phyloP scores from a whole-genome alignment of 2,329 filamentous ascomycete species.

The Pestalotiopsis sp. region DNA sequence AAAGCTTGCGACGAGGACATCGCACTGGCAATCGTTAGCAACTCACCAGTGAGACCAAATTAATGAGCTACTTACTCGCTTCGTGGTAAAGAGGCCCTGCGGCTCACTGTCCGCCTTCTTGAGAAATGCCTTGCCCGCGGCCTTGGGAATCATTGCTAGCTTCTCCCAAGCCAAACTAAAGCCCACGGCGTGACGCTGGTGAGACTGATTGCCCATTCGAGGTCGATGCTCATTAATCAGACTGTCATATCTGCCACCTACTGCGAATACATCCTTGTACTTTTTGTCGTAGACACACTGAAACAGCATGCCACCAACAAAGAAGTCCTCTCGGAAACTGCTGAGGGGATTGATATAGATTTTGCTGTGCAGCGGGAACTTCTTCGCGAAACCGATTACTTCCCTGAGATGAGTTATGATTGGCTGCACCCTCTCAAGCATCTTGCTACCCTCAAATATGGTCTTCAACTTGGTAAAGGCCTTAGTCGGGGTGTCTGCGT shows the following conservation, averaged over 20 bases:
- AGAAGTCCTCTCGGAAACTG: constrained; percentile 91
- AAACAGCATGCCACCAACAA: constrained; percentile 81
- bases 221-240: constrained; percentile 83
- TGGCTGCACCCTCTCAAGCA: constrained; percentile 72
- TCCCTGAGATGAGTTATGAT: constrained; percentile 79
- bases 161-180: constrained; percentile 90
- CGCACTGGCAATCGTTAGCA: constrained; percentile 56
- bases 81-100: constrained; percentile 58
- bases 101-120: constrained; percentile 69
- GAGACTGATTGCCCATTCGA: constrained; percentile 60
- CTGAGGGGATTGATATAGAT: constrained; percentile 83
- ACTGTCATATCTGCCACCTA: constrained; percentile 89
- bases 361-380: constrained; percentile 73
- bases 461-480: constrained; percentile 59
- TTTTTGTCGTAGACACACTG: constrained; percentile 88
- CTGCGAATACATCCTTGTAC: constrained; percentile 82
- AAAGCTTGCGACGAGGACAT: constrained; percentile 87
- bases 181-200: constrained; percentile 81
- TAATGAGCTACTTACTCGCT: constrained; percentile 52
- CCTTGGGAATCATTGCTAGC: constrained; percentile 65
- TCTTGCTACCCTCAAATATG: constrained; percentile 62
- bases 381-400: constrained; percentile 74
- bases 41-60: background rate
- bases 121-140: constrained; percentile 57
- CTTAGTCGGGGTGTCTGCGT: constrained; percentile 54